phyloP scores from a whole-genome alignment of 257 asterid species.

The Verbascum thapsus region DNA sequence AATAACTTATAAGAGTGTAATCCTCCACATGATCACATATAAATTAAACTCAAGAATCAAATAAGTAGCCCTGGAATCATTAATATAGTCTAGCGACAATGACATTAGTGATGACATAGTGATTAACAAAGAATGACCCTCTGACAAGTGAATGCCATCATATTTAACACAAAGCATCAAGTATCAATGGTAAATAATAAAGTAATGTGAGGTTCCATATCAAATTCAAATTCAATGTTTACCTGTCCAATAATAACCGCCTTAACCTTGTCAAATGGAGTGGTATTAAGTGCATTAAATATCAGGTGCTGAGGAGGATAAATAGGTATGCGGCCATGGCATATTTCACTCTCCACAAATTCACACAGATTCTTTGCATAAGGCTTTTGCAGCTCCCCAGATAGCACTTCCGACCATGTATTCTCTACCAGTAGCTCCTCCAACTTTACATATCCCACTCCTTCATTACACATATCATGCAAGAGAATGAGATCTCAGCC shows the following conservation, averaged over 20 bases:
- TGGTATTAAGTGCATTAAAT: conserved; percentile 84
- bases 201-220: conserved; percentile 17
- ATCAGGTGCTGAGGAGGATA: conserved; percentile 88
- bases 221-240: conserved; percentile 17
- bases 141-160: neutral
- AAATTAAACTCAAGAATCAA: neutral
- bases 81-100: conserved; percentile 1
- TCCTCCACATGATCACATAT: conserved; percentile 1
- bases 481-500: conserved; percentile 24
- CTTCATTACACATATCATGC: conserved; percentile 35
- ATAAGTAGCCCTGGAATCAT: conserved; percentile 12
- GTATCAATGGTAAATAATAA: neutral
- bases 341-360: conserved; percentile 67
- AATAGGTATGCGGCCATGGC: conserved; percentile 53
- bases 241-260: conserved; percentile 97
- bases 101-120: neutral
- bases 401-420: conserved; percentile 70
- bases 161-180: conserved; percentile 10
- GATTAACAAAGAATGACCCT: conserved; percentile 4
- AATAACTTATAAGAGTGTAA: conserved; percentile 10
- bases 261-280: conserved; percentile 73
- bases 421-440: conserved; percentile 80
- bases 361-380: conserved; percentile 59
- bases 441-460: conserved; percentile 55
- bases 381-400: conserved; percentile 77